Evolutionary conservation across 345 rosid species (phyloP).

Genomic region (Aegle marmelos): DNA sequence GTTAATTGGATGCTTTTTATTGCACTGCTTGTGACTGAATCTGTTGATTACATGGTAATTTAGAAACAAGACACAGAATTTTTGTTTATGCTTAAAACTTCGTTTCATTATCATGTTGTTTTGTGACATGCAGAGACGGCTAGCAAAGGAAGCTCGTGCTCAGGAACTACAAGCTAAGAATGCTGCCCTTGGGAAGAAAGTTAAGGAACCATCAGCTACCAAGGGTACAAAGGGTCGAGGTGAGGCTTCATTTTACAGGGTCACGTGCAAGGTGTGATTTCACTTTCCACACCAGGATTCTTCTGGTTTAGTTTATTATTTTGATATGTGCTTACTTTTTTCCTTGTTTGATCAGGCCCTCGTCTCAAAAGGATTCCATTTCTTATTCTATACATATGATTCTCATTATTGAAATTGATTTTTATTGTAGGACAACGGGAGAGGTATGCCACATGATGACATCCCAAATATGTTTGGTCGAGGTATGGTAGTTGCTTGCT

Average conservation of each 20-base stretch:
- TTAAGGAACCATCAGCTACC: slow-evolving; percentile 59
- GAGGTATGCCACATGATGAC: slow-evolving; percentile 99
- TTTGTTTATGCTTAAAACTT: not conserved
- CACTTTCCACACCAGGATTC: slow-evolving; percentile 6
- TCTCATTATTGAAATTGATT: slow-evolving; percentile 14
- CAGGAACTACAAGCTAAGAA: slow-evolving; percentile 84
- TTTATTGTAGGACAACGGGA: slow-evolving; percentile 83
- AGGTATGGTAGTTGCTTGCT: slow-evolving; percentile 42
- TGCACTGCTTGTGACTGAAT: not conserved
- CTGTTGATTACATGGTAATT: not conserved
- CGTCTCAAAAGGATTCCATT: not conserved
- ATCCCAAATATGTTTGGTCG: slow-evolving; percentile 98
- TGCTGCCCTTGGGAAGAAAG: slow-evolving; percentile 73
- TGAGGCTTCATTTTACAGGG: slow-evolving; percentile 91
- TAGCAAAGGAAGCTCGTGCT: slow-evolving; percentile 83
- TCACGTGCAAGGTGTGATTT: slow-evolving; percentile 81
- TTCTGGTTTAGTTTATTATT: not conserved
- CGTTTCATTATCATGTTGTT: not conserved
- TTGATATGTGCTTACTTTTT: not conserved
- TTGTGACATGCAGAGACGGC: slow-evolving; percentile 60
- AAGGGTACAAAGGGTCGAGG: slow-evolving; percentile 81
- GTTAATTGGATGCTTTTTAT: not conserved
- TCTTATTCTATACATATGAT: not conserved
- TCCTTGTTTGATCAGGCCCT: slow-evolving; percentile 2
- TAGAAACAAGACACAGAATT: not conserved